Base-by-base conservation (phyloP, 495 filamentous ascomycete genomes). In the Penicillium salamii region DNA sequence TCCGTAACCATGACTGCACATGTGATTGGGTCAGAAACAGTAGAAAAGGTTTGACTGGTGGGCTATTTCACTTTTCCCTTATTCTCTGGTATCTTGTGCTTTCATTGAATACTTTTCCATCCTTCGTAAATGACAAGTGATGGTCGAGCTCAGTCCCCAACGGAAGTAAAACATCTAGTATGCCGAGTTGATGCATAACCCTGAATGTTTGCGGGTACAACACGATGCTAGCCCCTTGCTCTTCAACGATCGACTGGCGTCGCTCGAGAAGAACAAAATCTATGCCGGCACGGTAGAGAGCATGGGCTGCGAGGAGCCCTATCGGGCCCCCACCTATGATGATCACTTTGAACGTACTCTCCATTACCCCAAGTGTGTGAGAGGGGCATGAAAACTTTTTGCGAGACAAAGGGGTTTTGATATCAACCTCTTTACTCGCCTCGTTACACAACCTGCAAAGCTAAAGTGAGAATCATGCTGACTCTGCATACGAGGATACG, bases 211-310 rank as follows among this genome's bases (percentile, higher is more conserved):
- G 18, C 14, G 57, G 59, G 13, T 56, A 60, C 7, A 73, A 55
- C 28, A 54, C 65, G 8, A 75, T 50, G 26, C 67, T 67, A 9
- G 74, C 65, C 2, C 78, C 78, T 3, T 59, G 39, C 9, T 71
- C 55, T 5, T 72, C 69, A 7, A 67, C 52, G 14, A 78, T 49
- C 2, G 59, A 53, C 3, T 47, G 24, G 18, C 63, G 52, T 18
- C 64, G 55, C 58, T 83, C 80, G 1, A 82, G 64, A 11, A 84
- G 50, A 6, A 78, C 54, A 44, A 75, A 78, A 55, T 80, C 77
- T 49, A 84, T 77, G 18, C 61, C 66, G 5, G 71, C 70, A 12
- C 61, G 61, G 9, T 70, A 49, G n/a, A 84, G 67, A 13, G 63
- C 61, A 38, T 80, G 73, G 0, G 80, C 73, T 3, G 73, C 54